phyloP scores from a whole-genome alignment of 2,329 filamentous ascomycete species.

The Aureobasidium sp. region DNA sequence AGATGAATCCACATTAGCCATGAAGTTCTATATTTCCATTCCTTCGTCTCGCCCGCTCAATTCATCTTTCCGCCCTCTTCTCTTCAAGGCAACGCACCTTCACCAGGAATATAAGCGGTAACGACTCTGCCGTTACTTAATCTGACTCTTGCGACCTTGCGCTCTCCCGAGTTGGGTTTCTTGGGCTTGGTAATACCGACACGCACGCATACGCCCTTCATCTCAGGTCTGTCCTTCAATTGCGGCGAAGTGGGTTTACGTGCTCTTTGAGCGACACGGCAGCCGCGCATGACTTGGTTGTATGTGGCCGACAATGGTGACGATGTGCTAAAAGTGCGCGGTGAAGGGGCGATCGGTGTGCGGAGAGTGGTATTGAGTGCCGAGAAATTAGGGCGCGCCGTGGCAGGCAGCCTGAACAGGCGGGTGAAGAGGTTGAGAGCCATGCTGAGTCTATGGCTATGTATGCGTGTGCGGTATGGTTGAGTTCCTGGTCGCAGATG shows the following conservation, averaged over 20 bases:
- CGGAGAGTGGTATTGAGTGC: neutral
- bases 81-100: conserved; percentile 50
- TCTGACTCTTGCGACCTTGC: conserved; percentile 88
- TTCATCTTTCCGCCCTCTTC: neutral
- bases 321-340: conserved; percentile 33
- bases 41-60: neutral
- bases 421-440: conserved; percentile 33
- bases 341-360: conserved; percentile 10
- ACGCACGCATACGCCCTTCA: conserved; percentile 94
- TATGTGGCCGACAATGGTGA: conserved; percentile 38
- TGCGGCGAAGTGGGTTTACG: conserved; percentile 86
- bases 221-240: conserved; percentile 65
- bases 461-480: neutral
- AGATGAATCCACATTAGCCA: conserved; percentile 17
- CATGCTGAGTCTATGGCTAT: conserved; percentile 25
- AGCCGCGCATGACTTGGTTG: conserved; percentile 55
- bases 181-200: conserved; percentile 92
- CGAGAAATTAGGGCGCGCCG: conserved; percentile 20
- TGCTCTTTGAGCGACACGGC: conserved; percentile 69
- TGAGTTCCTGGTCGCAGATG: neutral
- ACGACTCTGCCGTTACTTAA: conserved; percentile 81
- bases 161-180: conserved; percentile 96
- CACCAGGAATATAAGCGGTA: conserved; percentile 91
- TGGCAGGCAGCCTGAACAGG: conserved; percentile 31
- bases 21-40: neutral